Conservation (phyloP, 2,329 filamentous ascomycete species). For the Cladophialophora exuberans region DNA sequence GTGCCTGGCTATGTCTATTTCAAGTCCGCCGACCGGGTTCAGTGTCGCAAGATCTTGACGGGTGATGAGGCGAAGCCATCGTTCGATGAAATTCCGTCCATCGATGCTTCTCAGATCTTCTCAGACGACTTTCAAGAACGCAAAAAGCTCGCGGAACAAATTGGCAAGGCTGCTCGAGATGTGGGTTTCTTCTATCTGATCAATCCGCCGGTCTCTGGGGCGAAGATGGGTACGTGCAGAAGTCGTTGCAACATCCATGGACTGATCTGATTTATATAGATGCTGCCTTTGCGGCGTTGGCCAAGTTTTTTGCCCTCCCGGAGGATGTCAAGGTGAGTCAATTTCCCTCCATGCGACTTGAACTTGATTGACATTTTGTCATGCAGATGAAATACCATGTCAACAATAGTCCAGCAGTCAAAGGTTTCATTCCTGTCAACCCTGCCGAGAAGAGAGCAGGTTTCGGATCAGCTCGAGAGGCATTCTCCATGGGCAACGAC, state of each 20-base stretch:
- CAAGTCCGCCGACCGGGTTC: conserved; percentile 9
- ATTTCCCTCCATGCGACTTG: neutral
- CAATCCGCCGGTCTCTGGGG: conserved; percentile 7
- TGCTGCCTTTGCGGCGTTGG: conserved; percentile 6
- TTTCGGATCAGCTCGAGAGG: conserved; percentile 10
- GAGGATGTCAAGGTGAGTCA: conserved; percentile 7
- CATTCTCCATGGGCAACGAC: conserved; percentile 10
- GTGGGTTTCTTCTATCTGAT: conserved; percentile 60
- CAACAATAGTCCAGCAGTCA: conserved; percentile 11
- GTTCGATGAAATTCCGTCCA: conserved; percentile 11
- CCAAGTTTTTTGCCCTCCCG: conserved; percentile 9
- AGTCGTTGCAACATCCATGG: neutral
- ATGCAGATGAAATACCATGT: conserved; percentile 14
- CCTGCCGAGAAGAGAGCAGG: conserved; percentile 9
- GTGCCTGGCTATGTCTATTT: conserved; percentile 10
- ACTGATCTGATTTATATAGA: neutral
- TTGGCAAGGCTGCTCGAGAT: conserved; percentile 52
- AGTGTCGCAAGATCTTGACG: conserved; percentile 7
- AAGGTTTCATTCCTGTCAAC: conserved; percentile 14
- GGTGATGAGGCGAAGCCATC: conserved; percentile 7
- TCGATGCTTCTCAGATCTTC: conserved; percentile 28
- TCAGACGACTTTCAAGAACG: conserved; percentile 41
- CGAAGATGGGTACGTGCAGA: conserved; percentile 10
- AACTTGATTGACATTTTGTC: neutral
- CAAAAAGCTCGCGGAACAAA: conserved; percentile 44